These are phyloP conservation scores for Solanum dulcamara DNA, from an alignment of 257 asterid genomes.

Conservation along the genomic window DNA sequence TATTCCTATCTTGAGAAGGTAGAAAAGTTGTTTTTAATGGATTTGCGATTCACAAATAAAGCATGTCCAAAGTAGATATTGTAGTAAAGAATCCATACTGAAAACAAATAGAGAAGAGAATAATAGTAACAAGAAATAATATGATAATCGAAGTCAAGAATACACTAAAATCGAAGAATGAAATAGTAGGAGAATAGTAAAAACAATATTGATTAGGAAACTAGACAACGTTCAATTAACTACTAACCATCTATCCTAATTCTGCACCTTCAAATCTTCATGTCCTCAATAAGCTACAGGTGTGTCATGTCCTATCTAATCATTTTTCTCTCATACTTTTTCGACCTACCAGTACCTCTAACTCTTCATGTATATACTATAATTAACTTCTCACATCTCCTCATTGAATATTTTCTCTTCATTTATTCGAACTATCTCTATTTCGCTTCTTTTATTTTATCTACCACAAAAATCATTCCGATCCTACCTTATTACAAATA, in stretches of 20 bases:
- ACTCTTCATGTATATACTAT: background rate
- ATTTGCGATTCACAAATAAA: too few relatives aligned
- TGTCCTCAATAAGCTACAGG: background rate
- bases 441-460: too few relatives aligned
- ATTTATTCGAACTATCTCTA: background rate
- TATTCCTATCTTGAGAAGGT: background rate
- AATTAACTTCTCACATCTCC: background rate
- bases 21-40: background rate
- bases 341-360: background rate
- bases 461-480: too few relatives aligned
- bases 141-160: too few relatives aligned
- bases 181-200: too few relatives aligned
- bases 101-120: background rate
- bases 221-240: accelerated
- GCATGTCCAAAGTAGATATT: too few relatives aligned
- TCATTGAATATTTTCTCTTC: background rate
- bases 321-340: too few relatives aligned
- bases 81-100: too few relatives aligned
- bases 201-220: too few relatives aligned
- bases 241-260: background rate
- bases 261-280: background rate
- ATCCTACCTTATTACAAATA: background rate
- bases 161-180: too few relatives aligned
- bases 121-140: too few relatives aligned
- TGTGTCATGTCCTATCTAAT: accelerated